Base-by-base conservation (phyloP, 192 early-diverging fungal species). In the Lobosporangium transversale region DNA sequence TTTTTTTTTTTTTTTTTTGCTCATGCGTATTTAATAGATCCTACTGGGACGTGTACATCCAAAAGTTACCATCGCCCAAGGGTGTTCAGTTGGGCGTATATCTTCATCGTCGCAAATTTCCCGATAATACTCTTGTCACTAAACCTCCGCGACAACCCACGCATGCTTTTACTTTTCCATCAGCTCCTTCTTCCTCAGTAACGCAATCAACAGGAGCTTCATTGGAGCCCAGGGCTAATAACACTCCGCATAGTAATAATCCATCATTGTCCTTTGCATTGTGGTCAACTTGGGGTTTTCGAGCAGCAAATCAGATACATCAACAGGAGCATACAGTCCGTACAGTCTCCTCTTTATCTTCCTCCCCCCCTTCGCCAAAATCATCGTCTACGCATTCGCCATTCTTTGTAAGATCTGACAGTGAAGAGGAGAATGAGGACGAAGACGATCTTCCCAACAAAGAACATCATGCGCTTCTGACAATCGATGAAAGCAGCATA, bases 1-100 rank as follows among this genome's bases (percentile, higher is more conserved):
- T 44, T 12, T 24, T 4, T 14, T 14, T 10, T 40, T 40, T 40
- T 14, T 12, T 4, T 29, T 17, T 21, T 54, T 31, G 27, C 37
- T 21, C 37, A 3, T 23, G 27, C n/a, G 26, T 4, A 36, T 20
- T 30, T 1, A 21, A 5, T 73, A 88, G 86, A 21, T 88, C 86
- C 31, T 69, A 78, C 57, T 88, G 86, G 86, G 85, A 86, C 21
- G 75, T 86, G 55, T 88, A 86, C 44, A 82, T 88, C 23, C 81
- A 85, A 73, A 86, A 86, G 40, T 53, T 83, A 14, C 78, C 79
- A 55, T 70, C 80, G 12, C 67, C 54, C 2, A 68, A 79, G 53
- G 81, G 79, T 9, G 44, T 63, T 5, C 80, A 83, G 43, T 66
- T 88, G 2, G 86, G 83, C 0, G 83, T 86, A 4, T 81, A 88